A percentile compares a stretch with the other conserved stretches of the same genome.
Evolutionary conservation across 257 asterid genomes (phyloP).

Genomic region (Primulina tabacum): DNA sequence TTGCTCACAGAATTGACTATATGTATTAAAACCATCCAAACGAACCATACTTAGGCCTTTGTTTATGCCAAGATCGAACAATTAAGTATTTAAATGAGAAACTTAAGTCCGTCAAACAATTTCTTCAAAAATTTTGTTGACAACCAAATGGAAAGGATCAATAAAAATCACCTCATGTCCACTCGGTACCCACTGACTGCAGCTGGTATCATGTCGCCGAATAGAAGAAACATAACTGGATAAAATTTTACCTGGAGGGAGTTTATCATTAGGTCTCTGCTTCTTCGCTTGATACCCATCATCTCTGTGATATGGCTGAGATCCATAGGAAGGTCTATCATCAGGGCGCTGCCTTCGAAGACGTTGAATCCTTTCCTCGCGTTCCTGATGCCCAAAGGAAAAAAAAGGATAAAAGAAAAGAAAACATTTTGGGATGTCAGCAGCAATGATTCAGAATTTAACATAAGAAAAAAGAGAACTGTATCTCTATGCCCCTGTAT

Average conservation of each 20-base stretch:
- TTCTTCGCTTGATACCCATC: conserved; percentile 57
- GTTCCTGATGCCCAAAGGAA: conserved; percentile 51
- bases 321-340: conserved; percentile 54
- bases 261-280: conserved; percentile 57
- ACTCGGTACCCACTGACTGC: conserved; percentile 9
- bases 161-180: not conserved
- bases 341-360: conserved; percentile 63
- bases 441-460: conserved; percentile 12
- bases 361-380: conserved; percentile 79
- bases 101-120: conserved; percentile 13
- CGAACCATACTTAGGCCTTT: not conserved
- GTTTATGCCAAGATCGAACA: not conserved
- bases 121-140: not conserved
- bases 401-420: conserved; percentile 15
- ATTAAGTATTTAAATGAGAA: conserved; percentile 10
- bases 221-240: not conserved
- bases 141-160: not conserved
- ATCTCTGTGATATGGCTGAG: conserved; percentile 51
- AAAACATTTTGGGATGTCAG: conserved; percentile 15
- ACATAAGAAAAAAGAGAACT: conserved; percentile 17
- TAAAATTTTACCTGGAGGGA: conserved; percentile 75
- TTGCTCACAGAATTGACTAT: not conserved
- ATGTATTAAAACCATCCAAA: not conserved
- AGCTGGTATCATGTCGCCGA: not conserved
- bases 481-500: not conserved